phyloP scores from a whole-genome alignment of 202 grass and related monocot genomes.

The Zizania palustris region DNA sequence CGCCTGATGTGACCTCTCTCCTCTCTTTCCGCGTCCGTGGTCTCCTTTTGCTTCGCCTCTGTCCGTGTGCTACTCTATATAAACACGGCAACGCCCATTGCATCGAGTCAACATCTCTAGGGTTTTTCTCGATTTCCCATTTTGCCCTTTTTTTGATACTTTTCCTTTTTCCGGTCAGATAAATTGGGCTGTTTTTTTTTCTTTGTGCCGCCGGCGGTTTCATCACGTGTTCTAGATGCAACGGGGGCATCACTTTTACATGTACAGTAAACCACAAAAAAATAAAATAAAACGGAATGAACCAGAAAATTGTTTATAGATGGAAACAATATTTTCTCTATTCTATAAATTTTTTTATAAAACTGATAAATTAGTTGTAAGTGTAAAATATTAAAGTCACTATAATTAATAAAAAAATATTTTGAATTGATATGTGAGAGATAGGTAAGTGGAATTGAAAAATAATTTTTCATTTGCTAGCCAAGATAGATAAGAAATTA shows the following conservation, averaged over 20 bases:
- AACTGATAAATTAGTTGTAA: no score
- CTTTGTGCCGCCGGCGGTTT: neutral
- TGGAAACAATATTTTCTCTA: no score
- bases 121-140: conserved; percentile 35
- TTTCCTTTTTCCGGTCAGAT: neutral
- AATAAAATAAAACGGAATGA: no score
- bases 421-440: no score
- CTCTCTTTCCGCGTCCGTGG: conserved; percentile 44
- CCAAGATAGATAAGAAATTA: no score
- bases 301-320: no score
- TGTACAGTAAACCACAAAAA: neutral
- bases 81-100: conserved; percentile 17
- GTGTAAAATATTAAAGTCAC: no score
- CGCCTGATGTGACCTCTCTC: conserved; percentile 31
- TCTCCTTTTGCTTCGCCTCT: neutral
- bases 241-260: neutral
- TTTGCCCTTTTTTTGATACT: conserved; percentile 32
- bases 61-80: conserved; percentile 17
- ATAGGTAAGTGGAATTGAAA: no score
- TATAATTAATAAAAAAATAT: no score
- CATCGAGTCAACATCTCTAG: conserved; percentile 43
- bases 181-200: neutral
- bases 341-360: no score
- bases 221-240: neutral
- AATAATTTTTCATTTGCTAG: no score